Percentiles rank a stretch among this genome's conserved stretches.
Conservation (phyloP, 495 filamentous ascomycete genomes). For the Hyaloscypha variabilis region DNA sequence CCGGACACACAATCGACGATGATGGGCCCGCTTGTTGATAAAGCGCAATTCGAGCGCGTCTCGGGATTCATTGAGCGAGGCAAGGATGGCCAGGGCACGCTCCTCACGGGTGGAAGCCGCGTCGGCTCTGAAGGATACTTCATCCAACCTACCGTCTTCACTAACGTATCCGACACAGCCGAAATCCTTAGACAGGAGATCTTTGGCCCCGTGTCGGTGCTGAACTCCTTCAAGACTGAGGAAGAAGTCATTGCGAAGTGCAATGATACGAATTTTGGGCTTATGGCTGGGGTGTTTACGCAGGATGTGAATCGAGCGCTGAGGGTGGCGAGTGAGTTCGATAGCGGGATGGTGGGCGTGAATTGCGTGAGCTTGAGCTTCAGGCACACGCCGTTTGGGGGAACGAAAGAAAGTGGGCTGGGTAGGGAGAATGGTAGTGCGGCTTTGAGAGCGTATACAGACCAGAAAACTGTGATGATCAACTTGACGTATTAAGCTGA, state of each 20-base stretch:
- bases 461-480: constrained; percentile 53
- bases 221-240: constrained; percentile 56
- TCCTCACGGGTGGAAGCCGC: constrained; percentile 59
- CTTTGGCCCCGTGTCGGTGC: constrained; percentile 53
- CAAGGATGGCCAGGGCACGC: constrained; percentile 56
- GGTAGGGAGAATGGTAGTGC: constrained; percentile 48
- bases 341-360: constrained; percentile 55
- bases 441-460: constrained; percentile 45
- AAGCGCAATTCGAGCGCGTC: constrained; percentile 62
- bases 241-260: constrained; percentile 52
- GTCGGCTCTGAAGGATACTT: constrained; percentile 51
- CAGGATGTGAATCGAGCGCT: constrained; percentile 51
- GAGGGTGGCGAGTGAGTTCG: constrained; percentile 49
- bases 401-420: constrained; percentile 52
- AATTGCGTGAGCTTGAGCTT: constrained; percentile 49
- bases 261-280: constrained; percentile 52
- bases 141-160: constrained; percentile 51
- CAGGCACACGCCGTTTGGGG: constrained; percentile 49
- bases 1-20: constrained; percentile 60
- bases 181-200: constrained; percentile 54
- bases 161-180: constrained; percentile 40
- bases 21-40: constrained; percentile 71
- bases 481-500: constrained; percentile 37
- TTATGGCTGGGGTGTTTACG: constrained; percentile 53
- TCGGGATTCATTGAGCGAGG: constrained; percentile 64